These are phyloP conservation scores for Apiospora phragmitis DNA, from an alignment of 2,329 filamentous ascomycete species.

Conservation along the genomic window DNA sequence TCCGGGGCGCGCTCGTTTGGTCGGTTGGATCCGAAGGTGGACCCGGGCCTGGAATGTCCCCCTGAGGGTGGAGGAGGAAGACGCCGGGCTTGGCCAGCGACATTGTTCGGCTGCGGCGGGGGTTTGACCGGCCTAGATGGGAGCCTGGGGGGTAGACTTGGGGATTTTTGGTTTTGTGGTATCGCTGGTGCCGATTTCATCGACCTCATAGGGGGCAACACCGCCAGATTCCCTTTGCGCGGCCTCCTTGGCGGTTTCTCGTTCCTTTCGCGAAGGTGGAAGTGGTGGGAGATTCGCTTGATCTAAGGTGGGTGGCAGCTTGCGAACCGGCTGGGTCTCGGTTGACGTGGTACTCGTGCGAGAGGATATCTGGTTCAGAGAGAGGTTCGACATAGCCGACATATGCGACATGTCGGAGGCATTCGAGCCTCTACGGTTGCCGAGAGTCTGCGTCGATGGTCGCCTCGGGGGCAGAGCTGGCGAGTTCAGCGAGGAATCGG, in stretches of 20 bases:
- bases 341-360: constrained; percentile 48
- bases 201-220: constrained; percentile 35
- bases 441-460: constrained; percentile 44
- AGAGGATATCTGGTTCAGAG: constrained; percentile 47
- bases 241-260: constrained; percentile 44
- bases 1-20: constrained; percentile 26
- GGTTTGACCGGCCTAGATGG: constrained; percentile 49
- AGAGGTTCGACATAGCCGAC: constrained; percentile 55
- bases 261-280: constrained; percentile 55
- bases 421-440: constrained; percentile 53
- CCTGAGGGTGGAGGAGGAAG: constrained; percentile 39
- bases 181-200: constrained; percentile 39
- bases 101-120: constrained; percentile 26
- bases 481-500: constrained; percentile 38
- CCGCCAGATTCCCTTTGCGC: constrained; percentile 35
- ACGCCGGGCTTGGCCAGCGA: constrained; percentile 34
- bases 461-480: constrained; percentile 54
- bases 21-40: constrained; percentile 14
- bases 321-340: constrained; percentile 37
- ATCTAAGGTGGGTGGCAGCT: constrained; percentile 58
- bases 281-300: constrained; percentile 58
- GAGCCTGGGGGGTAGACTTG: constrained; percentile 49
- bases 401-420: constrained; percentile 58
- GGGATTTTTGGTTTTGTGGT: constrained; percentile 32
- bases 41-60: constrained; percentile 15